These are phyloP conservation scores for Mucor sp. DNA, from an alignment of 371 early-diverging fungal species.

Conservation along the genomic window DNA sequence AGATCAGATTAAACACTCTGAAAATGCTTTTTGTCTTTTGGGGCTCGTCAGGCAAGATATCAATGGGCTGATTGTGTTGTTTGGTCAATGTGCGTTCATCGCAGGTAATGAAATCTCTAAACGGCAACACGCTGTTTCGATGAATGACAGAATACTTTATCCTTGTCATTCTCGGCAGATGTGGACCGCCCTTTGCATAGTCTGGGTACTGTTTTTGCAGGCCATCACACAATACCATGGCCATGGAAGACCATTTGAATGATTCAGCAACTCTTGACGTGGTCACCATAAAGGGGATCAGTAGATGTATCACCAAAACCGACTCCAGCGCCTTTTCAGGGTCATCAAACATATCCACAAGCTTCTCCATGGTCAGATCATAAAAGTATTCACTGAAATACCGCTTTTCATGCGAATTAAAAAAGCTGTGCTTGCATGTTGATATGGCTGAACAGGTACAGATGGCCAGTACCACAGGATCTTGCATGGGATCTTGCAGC, in stretches of 20 bases:
- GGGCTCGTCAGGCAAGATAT: conserved; percentile 18
- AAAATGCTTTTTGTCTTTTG: background rate
- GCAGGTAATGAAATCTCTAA: conserved; percentile 1
- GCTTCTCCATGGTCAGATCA: background rate
- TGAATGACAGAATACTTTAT: conserved; percentile 9
- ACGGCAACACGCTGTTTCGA: conserved; percentile 1
- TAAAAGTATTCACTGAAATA: conserved; percentile 22
- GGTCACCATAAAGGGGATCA: conserved; percentile 4
- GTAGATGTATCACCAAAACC: conserved; percentile 9
- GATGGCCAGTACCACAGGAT: conserved; percentile 18
- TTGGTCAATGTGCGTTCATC: background rate
- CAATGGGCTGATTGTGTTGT: background rate
- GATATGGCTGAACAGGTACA: conserved; percentile 4
- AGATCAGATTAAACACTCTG: conserved; percentile 2
- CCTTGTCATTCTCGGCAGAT: background rate
- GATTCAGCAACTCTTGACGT: conserved; percentile 10
- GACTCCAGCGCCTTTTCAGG: conserved; percentile 15
- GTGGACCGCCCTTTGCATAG: background rate
- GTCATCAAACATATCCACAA: conserved; percentile 22
- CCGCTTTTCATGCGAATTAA: conserved; percentile 16
- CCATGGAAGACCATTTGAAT: conserved; percentile 13
- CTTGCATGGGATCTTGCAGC: conserved; percentile 9
- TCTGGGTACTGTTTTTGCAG: conserved; percentile 3
- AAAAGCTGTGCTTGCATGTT: conserved; percentile 10
- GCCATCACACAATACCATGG: background rate